Percentiles rank a stretch among this genome's conserved stretches.
phyloP scores from a whole-genome alignment of 2,329 filamentous ascomycete genomes.

The Botryotinia narcissicola region DNA sequence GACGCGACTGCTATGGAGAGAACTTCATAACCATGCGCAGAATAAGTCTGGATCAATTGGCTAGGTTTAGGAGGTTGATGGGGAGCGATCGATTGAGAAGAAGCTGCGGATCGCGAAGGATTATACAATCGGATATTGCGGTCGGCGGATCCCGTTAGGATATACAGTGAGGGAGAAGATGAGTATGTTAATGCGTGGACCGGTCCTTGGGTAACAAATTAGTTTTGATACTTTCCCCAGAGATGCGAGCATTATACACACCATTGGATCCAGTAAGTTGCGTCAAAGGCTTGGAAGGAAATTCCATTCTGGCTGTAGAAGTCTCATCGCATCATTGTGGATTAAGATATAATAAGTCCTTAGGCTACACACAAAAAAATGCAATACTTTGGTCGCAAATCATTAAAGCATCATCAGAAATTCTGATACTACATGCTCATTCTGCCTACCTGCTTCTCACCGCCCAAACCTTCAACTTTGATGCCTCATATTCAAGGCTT shows the following conservation, averaged over 20 bases:
- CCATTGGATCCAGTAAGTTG: conserved; percentile 59
- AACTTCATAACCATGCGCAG: conserved; percentile 88
- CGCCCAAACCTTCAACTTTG: background rate
- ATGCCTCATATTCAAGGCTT: background rate
- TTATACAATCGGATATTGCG: conserved; percentile 86
- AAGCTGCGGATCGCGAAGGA: conserved; percentile 54
- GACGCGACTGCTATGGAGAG: conserved; percentile 71
- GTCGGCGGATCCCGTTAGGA: conserved; percentile 84
- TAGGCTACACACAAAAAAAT: background rate
- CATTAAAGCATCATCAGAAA: background rate
- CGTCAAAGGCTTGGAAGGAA: conserved; percentile 49
- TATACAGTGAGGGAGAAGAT: conserved; percentile 68
- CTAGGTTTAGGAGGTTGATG: conserved; percentile 40
- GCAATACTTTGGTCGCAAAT: background rate
- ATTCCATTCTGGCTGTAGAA: conserved; percentile 38
- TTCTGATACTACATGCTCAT: background rate
- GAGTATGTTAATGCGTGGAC: conserved; percentile 73
- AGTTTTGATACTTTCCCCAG: background rate
- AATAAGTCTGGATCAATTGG: conserved; percentile 79
- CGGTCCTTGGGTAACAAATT: conserved; percentile 50
- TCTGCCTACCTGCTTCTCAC: conserved; percentile 4
- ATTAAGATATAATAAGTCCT: background rate
- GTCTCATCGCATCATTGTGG: conserved; percentile 10
- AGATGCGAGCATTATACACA: conserved; percentile 38
- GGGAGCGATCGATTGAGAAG: conserved; percentile 42